Conservation (phyloP, 805 yeast species). For the Zygosaccharomyces siamensis region DNA sequence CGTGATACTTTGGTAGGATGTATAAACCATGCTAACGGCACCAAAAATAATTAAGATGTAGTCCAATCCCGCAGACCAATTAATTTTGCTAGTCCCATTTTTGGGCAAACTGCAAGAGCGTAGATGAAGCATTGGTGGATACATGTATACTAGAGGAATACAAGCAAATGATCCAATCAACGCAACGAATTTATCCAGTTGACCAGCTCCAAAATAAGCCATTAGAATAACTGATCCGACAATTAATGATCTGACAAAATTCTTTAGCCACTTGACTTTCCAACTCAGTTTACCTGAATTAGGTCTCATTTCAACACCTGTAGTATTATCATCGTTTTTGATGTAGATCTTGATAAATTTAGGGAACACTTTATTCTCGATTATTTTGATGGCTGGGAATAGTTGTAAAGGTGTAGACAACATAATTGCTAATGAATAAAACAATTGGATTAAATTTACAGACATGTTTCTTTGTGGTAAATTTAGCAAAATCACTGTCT, state of each 20-base stretch:
- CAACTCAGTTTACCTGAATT: conserved; percentile 53
- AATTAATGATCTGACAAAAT: conserved; percentile 48
- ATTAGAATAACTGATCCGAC: conserved; percentile 52
- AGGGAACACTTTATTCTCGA: conserved; percentile 59
- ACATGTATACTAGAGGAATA: conserved; percentile 79
- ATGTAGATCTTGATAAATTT: conserved; percentile 27
- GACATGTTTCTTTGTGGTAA: conserved; percentile 62
- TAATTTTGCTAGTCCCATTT: conserved; percentile 8
- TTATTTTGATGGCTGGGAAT: conserved; percentile 71
- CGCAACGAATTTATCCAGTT: conserved; percentile 69
- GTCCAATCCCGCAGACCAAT: conserved; percentile 43
- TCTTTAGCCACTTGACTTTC: conserved; percentile 61
- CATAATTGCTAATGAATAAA: conserved; percentile 69
- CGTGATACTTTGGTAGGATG: conserved; percentile 54
- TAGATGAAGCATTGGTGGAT: conserved; percentile 74
- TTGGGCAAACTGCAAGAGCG: conserved; percentile 42
- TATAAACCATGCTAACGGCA: conserved; percentile 56
- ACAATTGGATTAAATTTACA: conserved; percentile 61
- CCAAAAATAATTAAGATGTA: conserved; percentile 51
- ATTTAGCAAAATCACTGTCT: conserved; percentile 67
- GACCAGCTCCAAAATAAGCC: conserved; percentile 64
- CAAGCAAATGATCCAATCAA: conserved; percentile 83
- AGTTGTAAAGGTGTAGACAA: conserved; percentile 77
- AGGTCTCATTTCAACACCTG: conserved; percentile 19
- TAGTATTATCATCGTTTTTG: conserved; percentile 13